Evolutionary conservation across 352 stramenopile species (phyloP).

Genomic region (Phytophthora constricta): DNA sequence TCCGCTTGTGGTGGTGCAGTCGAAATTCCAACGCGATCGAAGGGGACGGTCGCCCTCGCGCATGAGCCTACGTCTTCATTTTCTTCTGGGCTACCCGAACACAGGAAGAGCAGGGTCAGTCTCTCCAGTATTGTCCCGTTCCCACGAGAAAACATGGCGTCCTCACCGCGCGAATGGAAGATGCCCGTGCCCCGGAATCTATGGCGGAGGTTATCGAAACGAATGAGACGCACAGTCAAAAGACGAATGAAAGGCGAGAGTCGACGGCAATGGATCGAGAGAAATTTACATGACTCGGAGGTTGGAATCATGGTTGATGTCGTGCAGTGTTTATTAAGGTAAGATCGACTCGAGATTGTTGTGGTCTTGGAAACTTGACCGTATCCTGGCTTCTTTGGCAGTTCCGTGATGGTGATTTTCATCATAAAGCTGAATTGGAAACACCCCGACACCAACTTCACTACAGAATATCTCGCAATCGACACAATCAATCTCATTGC

Average conservation of each 20-base stretch:
- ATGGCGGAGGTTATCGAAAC: conserved; percentile 18
- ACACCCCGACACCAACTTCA: conserved; percentile 40
- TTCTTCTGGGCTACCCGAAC: conserved; percentile 15
- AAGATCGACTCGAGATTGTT: no score
- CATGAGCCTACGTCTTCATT: conserved; percentile 20
- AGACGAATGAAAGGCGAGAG: conserved; percentile 70
- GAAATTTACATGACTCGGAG: conserved; percentile 75
- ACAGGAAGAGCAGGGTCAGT: conserved; percentile 23
- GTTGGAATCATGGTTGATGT: conserved; percentile 62
- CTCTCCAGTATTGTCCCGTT: conserved; percentile 21
- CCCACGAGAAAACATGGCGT: conserved; percentile 2
- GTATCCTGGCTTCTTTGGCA: conserved; percentile 8
- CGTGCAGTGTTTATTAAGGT: conserved; percentile 60
- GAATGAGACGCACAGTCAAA: conserved; percentile 53
- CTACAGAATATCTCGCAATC: conserved; percentile 42
- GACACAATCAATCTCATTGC: conserved; percentile 58
- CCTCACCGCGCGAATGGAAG: conserved; percentile 25
- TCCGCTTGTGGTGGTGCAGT: background rate
- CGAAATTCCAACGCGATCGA: conserved; percentile 28
- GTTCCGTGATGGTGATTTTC: conserved; percentile 59
- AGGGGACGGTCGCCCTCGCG: conserved; percentile 28
- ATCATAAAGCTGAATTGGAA: conserved; percentile 76
- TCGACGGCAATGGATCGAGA: conserved; percentile 72
- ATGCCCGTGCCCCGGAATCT: conserved; percentile 21
- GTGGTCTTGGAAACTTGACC: no score